phyloP scores from a whole-genome alignment of 208 protist genomes.

The Phytomonas sp. region DNA sequence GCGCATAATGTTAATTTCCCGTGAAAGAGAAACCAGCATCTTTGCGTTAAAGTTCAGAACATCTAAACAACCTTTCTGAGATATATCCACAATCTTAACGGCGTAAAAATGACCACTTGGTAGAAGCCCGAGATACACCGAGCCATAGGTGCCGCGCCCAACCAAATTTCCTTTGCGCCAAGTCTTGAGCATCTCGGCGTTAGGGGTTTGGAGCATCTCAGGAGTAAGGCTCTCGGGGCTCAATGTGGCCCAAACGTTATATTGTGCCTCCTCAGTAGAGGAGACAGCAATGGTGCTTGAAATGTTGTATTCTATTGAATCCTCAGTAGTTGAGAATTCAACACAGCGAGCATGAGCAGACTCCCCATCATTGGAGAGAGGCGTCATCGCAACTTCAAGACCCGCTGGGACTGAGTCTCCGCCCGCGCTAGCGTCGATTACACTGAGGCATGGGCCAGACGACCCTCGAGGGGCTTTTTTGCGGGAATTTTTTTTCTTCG shows the following conservation, averaged over 20 bases:
- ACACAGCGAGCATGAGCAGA: neutral
- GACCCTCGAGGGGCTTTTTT: neutral
- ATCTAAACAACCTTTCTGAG: slow-evolving; percentile 12
- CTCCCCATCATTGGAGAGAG: too few species aligned
- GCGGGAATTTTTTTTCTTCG: neutral
- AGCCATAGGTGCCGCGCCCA: slow-evolving; percentile 85
- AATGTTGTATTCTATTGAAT: neutral
- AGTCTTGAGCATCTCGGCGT: slow-evolving; percentile 42
- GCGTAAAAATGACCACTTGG: slow-evolving; percentile 71
- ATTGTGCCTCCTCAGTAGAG: slow-evolving; percentile 71
- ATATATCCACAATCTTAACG: slow-evolving; percentile 84
- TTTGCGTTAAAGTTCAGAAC: slow-evolving; percentile 41
- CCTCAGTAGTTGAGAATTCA: neutral
- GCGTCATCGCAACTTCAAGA: neutral
- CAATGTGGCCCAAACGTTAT: slow-evolving; percentile 66
- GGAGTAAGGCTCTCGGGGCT: slow-evolving; percentile 64
- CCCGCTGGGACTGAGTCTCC: neutral
- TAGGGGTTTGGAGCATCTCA: slow-evolving; percentile 82
- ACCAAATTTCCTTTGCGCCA: slow-evolving; percentile 83
- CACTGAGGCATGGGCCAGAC: neutral
- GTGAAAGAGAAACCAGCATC: slow-evolving; percentile 79
- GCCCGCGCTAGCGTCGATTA: neutral
- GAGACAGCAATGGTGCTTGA: slow-evolving; percentile 24
- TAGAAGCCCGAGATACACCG: slow-evolving; percentile 86
- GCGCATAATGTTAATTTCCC: slow-evolving; percentile 91